A percentile compares a stretch with the other conserved stretches of the same genome.
phyloP scores from a whole-genome alignment of 2,329 filamentous ascomycete genomes.

The Hirsutella rhossiliensis region DNA sequence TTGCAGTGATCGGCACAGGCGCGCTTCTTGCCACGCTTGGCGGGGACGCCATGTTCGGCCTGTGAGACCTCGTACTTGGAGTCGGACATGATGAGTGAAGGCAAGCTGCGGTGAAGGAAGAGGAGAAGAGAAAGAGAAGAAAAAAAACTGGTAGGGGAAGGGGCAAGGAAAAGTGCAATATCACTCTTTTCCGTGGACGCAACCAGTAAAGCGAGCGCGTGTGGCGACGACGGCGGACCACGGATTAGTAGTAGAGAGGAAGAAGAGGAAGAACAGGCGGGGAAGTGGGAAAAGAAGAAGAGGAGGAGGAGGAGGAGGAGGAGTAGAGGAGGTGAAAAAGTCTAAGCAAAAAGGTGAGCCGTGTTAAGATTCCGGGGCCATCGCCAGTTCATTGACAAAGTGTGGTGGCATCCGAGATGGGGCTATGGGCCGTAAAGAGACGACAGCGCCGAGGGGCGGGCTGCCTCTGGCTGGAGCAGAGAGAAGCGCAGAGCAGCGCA shows the following conservation, averaged over 20 bases:
- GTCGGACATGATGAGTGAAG: slow-evolving; percentile 21
- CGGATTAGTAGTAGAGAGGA: background rate
- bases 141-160: background rate
- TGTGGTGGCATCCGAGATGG: too few relatives aligned
- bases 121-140: background rate
- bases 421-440: too few relatives aligned
- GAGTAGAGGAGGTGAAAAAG: background rate
- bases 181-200: too few relatives aligned
- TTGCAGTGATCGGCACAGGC: slow-evolving; percentile 34
- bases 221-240: too few relatives aligned
- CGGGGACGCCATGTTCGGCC: slow-evolving; percentile 18
- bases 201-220: too few relatives aligned
- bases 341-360: too few relatives aligned
- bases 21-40: slow-evolving; percentile 21
- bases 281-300: background rate
- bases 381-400: too few relatives aligned
- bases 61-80: slow-evolving; percentile 21
- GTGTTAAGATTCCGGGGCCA: too few relatives aligned
- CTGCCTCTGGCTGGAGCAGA: too few relatives aligned
- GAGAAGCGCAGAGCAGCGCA: too few relatives aligned
- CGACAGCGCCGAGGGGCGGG: too few relatives aligned
- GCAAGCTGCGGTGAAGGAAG: background rate
- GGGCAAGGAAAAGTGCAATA: background rate
- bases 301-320: background rate
- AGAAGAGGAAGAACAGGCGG: background rate